phyloP scores from a whole-genome alignment of 208 protist genomes.

The Histomonas meleagridis region DNA sequence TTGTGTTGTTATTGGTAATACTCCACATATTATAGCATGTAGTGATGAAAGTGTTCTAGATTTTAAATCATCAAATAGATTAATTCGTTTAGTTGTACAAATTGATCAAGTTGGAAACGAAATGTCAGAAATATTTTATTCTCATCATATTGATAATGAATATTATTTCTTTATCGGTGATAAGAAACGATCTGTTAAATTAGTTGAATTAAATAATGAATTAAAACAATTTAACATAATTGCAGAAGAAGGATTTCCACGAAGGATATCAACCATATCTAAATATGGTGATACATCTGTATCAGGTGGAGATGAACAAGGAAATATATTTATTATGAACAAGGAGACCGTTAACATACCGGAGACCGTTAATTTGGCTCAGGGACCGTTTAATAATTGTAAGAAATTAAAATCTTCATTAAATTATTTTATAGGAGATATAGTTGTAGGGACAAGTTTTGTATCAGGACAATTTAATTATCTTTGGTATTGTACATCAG shows the following conservation, averaged over 20 bases:
- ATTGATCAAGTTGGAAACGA: not conserved
- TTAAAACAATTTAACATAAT: not conserved
- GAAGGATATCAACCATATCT: not conserved
- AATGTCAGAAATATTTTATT: not conserved
- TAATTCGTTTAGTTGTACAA: not conserved
- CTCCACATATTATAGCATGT: not conserved
- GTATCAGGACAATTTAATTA: too few species aligned
- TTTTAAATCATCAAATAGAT: not conserved
- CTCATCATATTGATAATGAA: not conserved
- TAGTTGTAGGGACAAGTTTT: too few species aligned
- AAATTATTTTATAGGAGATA: too few species aligned
- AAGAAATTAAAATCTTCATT: too few species aligned
- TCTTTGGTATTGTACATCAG: too few species aligned
- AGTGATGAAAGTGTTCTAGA: not conserved
- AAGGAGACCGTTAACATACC: too few species aligned
- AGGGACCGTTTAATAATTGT: too few species aligned
- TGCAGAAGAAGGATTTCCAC: not conserved
- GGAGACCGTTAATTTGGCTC: too few species aligned
- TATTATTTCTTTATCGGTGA: not conserved
- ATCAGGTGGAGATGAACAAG: not conserved
- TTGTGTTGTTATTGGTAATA: too few species aligned
- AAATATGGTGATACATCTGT: not conserved
- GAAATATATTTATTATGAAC: not conserved
- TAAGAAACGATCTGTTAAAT: not conserved
- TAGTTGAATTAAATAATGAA: not conserved